A percentile compares a stretch with the other conserved stretches of the same genome.
These are phyloP conservation scores for Eucalyptus shirleyi DNA, from an alignment of 345 rosid species.

Conservation along the genomic window DNA sequence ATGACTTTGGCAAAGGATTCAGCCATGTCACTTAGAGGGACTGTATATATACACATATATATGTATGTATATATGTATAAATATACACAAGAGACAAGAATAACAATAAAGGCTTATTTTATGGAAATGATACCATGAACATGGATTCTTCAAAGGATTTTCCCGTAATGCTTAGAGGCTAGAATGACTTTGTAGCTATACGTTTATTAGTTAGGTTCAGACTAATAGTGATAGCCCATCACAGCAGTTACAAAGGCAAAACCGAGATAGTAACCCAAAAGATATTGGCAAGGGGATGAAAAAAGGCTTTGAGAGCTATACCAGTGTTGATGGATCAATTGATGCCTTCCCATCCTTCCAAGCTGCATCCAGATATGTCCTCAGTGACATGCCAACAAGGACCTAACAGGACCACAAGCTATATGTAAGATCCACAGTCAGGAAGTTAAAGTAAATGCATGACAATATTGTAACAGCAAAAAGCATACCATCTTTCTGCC, in stretches of 20 bases:
- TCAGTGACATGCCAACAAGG: constrained; percentile 94
- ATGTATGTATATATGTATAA: no score
- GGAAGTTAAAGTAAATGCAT: not conserved
- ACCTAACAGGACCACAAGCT: constrained; percentile 22
- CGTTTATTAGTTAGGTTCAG: not conserved
- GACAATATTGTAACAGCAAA: not conserved
- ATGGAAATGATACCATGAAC: not conserved
- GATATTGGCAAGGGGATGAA: not conserved
- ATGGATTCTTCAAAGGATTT: not conserved
- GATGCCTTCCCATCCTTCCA: constrained; percentile 99
- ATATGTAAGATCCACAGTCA: not conserved
- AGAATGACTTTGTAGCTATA: not conserved
- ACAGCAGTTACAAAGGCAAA: not conserved
- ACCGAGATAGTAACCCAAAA: not conserved
- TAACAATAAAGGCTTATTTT: not conserved
- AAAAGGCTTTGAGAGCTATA: constrained; percentile 8
- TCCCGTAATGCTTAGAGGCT: not conserved
- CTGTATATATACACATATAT: not conserved
- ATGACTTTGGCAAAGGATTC: not conserved
- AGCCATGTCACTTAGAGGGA: not conserved
- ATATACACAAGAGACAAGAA: not conserved
- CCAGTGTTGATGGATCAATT: constrained; percentile 92
- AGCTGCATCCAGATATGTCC: constrained; percentile 96
- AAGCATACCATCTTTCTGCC: constrained; percentile 78
- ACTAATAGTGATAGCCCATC: not conserved